Evolutionary conservation across 257 asterid species (phyloP).

Genomic region (Solanum bulbocastanum): DNA sequence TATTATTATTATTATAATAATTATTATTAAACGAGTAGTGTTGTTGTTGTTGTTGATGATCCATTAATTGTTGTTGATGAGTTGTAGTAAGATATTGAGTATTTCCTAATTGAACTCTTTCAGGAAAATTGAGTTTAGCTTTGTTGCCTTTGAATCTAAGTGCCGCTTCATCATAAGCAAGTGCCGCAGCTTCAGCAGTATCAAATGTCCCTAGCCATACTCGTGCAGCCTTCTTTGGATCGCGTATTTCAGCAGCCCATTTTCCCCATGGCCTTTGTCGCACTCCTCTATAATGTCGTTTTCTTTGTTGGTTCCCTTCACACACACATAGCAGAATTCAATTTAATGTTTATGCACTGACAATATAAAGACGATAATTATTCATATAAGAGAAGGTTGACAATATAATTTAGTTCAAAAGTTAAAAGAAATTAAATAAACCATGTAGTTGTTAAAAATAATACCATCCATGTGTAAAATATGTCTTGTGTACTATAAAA

Average conservation of each 20-base stretch:
- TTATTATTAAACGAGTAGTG: neutral
- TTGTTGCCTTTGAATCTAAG: conserved; percentile 6
- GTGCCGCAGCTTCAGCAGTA: neutral
- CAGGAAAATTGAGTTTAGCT: conserved; percentile 5
- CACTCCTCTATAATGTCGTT: conserved; percentile 4
- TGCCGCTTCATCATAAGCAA: conserved; percentile 6
- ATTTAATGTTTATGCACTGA: neutral
- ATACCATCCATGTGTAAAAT: neutral
- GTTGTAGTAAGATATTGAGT: neutral
- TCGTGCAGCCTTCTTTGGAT: conserved; percentile 6
- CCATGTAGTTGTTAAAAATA: neutral
- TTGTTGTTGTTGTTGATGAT: neutral
- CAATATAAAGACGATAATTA: neutral
- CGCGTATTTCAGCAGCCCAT: conserved; percentile 8
- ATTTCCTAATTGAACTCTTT: neutral
- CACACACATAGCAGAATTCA: neutral
- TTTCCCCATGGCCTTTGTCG: conserved; percentile 5
- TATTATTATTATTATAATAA: neutral
- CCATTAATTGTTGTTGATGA: neutral
- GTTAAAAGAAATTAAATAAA: neutral
- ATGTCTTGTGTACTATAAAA: neutral
- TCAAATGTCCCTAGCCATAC: conserved; percentile 4
- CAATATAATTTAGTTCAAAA: neutral
- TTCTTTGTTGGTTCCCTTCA: neutral
- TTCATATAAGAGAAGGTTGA: neutral